These are phyloP conservation scores for Liriodendron chinense DNA, from an alignment of 164 flowering plant species.

Conservation along the genomic window DNA sequence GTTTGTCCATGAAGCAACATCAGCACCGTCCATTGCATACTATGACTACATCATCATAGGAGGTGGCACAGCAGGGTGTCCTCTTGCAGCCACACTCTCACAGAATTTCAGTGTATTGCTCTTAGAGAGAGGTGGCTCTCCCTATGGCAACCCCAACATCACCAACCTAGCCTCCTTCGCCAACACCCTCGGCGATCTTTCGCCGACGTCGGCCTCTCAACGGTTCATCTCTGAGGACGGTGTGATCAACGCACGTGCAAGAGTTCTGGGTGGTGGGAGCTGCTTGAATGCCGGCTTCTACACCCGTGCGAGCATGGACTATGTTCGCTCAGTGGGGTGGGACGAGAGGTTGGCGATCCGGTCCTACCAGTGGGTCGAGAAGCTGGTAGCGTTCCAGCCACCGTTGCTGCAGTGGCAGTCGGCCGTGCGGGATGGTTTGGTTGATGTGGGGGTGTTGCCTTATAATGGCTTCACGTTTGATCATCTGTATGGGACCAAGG, in stretches of 20 bases:
- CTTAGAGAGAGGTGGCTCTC: conserved; percentile 75
- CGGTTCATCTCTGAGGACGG: conserved; percentile 71
- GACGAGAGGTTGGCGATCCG: conserved; percentile 34
- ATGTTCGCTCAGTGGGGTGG: conserved; percentile 40
- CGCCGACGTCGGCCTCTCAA: conserved; percentile 54
- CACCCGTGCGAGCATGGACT: conserved; percentile 40
- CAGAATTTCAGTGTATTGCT: conserved; percentile 42
- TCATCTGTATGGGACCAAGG: conserved; percentile 66
- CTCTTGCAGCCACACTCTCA: conserved; percentile 78
- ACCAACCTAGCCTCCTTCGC: conserved; percentile 35
- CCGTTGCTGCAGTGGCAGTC: conserved; percentile 58
- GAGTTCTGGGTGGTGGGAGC: conserved; percentile 77
- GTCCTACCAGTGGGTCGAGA: conserved; percentile 76
- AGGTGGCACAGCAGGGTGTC: conserved; percentile 86
- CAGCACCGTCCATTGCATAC: conserved; percentile 34
- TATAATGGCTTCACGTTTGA: conserved; percentile 67
- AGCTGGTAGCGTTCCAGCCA: conserved; percentile 53
- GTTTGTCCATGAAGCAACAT: conserved; percentile 53
- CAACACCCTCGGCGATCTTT: conserved; percentile 31
- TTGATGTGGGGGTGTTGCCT: conserved; percentile 63
- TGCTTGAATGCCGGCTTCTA: conserved; percentile 80
- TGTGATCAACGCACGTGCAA: conserved; percentile 55
- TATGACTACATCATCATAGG: conserved; percentile 77
- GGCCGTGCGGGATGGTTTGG: conserved; percentile 63
- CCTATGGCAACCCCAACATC: conserved; percentile 51